Conservation (phyloP, 805 yeast species). For the Lachancea nothofagi region DNA sequence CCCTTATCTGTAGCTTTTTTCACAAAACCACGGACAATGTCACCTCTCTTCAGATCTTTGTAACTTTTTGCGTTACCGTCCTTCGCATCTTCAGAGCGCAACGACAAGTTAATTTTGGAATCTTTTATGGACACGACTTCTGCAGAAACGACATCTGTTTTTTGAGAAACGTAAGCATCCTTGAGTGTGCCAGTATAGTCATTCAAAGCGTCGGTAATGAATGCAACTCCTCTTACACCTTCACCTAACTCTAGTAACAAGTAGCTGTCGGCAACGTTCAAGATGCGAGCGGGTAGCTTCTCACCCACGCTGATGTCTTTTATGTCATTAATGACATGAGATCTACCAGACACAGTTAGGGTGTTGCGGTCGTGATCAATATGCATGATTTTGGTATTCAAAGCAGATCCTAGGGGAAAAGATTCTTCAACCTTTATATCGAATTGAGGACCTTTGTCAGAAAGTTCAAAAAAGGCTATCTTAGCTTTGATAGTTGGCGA, state of each 20-base stretch:
- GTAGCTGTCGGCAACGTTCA: constrained; percentile 51
- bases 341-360: constrained; percentile 47
- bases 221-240: constrained; percentile 49
- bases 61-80: constrained; percentile 46
- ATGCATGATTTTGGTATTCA: constrained; percentile 50
- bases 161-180: constrained; percentile 38
- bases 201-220: constrained; percentile 70
- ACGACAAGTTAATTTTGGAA: constrained; percentile 55
- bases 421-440: constrained; percentile 46
- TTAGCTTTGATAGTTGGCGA: constrained; percentile 66
- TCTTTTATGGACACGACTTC: constrained; percentile 40
- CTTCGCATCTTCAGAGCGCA: constrained; percentile 47
- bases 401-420: constrained; percentile 68
- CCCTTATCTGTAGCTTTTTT: constrained; percentile 71
- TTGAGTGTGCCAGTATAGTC: constrained; percentile 53
- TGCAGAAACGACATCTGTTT: constrained; percentile 53
- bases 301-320: constrained; percentile 49
- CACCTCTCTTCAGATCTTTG: constrained; percentile 59
- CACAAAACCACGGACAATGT: constrained; percentile 75
- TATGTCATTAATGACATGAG: constrained; percentile 36
- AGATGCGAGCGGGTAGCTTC: constrained; percentile 55
- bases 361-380: constrained; percentile 49
- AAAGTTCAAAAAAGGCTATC: constrained; percentile 57
- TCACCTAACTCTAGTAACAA: constrained; percentile 68
- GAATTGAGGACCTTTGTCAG: constrained; percentile 44